A percentile compares a stretch with the other conserved stretches of the same genome.
Conservation (phyloP, 768 basidiomycete species). For the Tephrocybe sp. region DNA sequence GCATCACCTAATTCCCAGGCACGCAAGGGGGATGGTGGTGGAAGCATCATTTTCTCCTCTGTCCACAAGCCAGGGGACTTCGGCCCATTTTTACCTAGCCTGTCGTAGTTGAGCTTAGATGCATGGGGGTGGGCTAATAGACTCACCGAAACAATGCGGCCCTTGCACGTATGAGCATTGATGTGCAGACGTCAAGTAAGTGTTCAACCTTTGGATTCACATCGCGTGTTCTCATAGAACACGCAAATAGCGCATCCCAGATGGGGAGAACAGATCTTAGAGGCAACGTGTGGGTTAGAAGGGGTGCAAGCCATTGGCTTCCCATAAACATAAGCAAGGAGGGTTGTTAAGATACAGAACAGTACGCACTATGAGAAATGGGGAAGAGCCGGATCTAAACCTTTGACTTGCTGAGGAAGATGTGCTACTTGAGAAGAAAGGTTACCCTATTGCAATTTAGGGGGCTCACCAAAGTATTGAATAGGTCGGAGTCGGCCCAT, state of each 20-base stretch:
- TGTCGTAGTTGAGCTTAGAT: slow-evolving; percentile 23
- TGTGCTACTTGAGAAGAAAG: slow-evolving; percentile 1
- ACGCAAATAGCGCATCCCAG: slow-evolving; percentile 75
- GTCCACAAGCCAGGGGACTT: slow-evolving; percentile 54
- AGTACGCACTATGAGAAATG: slow-evolving; percentile 77
- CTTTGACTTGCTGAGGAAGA: slow-evolving; percentile 50
- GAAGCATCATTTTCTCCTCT: slow-evolving; percentile 39
- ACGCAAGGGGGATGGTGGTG: slow-evolving; percentile 39
- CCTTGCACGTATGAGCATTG: slow-evolving; percentile 64
- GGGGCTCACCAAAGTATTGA: slow-evolving; percentile 52
- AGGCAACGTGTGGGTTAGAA: slow-evolving; percentile 75
- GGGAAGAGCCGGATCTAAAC: slow-evolving; percentile 69
- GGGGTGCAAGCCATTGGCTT: slow-evolving; percentile 75
- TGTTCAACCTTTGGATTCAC: slow-evolving; percentile 62
- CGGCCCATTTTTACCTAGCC: slow-evolving; percentile 49
- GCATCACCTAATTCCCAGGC: slow-evolving; percentile 59
- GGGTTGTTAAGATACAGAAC: neutral
- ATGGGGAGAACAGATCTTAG: slow-evolving; percentile 53
- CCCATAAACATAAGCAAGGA: neutral
- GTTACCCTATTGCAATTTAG: neutral
- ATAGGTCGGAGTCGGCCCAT: slow-evolving; percentile 67
- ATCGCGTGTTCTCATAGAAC: slow-evolving; percentile 54
- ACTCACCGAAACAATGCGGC: slow-evolving; percentile 54
- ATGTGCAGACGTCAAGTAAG: slow-evolving; percentile 68
- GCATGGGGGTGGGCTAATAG: neutral